A percentile compares a stretch with the other conserved stretches of the same genome.
phyloP scores from a whole-genome alignment of 2,329 filamentous ascomycete genomes.

The Gliomastix tumulicola region DNA sequence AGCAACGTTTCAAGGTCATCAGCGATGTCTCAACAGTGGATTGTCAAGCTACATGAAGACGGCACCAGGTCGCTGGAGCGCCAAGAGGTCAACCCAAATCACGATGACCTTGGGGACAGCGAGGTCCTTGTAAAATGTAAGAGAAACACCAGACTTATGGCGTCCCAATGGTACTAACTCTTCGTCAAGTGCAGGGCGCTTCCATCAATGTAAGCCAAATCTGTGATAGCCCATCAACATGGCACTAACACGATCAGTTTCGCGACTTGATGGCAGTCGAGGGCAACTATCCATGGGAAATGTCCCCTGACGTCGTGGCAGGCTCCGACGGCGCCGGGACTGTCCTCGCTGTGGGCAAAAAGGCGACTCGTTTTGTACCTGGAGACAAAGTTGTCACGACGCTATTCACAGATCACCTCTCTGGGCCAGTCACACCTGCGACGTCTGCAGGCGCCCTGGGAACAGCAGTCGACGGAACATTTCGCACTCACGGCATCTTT shows the following conservation, averaged over 20 bases:
- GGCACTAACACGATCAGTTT: too few species aligned
- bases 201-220: too few species aligned
- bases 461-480: slow-evolving; percentile 17
- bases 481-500: slow-evolving; percentile 19
- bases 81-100: too few species aligned
- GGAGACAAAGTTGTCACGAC: slow-evolving; percentile 40
- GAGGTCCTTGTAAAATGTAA: background rate
- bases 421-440: slow-evolving; percentile 4
- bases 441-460: slow-evolving; percentile 11
- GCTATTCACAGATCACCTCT: slow-evolving; percentile 13
- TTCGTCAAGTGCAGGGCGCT: too few species aligned
- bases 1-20: too few species aligned
- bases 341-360: slow-evolving; percentile 37
- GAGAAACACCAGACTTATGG: background rate
- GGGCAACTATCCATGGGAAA: slow-evolving; percentile 12
- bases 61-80: too few species aligned
- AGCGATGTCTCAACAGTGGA: too few species aligned
- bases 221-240: too few species aligned
- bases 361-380: slow-evolving; percentile 39
- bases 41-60: too few species aligned
- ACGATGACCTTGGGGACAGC: too few species aligned
- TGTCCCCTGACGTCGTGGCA: slow-evolving; percentile 14
- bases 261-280: too few species aligned
- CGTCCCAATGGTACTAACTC: background rate
- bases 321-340: slow-evolving; percentile 44